These are phyloP conservation scores for Mycena citricolor DNA, from an alignment of 1,284 basidiomycete species.

Conservation along the genomic window DNA sequence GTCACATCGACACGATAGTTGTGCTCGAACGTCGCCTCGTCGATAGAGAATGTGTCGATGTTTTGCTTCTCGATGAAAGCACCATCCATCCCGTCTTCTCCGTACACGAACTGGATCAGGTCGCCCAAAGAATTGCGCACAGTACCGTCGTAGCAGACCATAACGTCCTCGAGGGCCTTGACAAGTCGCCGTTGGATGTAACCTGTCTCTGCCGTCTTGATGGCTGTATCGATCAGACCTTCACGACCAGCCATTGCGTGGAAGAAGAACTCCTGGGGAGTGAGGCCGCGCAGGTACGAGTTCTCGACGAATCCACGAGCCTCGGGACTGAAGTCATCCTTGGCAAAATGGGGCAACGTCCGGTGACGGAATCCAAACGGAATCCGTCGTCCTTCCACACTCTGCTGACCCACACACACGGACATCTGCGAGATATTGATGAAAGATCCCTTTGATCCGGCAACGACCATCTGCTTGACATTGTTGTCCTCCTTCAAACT, in stretches of 20 bases:
- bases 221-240: slow-evolving; percentile 98
- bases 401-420: slow-evolving; percentile 98
- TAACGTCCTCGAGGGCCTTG: slow-evolving; percentile 97
- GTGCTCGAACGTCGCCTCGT: slow-evolving; percentile 83
- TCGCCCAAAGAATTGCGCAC: slow-evolving; percentile 96
- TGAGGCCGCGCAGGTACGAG: slow-evolving; percentile 96
- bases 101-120: slow-evolving; percentile 95
- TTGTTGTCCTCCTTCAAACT: slow-evolving; percentile 98
- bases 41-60: slow-evolving; percentile 86
- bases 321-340: slow-evolving; percentile 98
- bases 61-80: slow-evolving; percentile 96
- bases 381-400: slow-evolving; percentile 97
- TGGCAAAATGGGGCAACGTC: slow-evolving; percentile 95
- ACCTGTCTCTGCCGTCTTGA: slow-evolving; percentile 99
- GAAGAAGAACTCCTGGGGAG: slow-evolving; percentile 99
- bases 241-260: slow-evolving; percentile 99
- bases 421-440: slow-evolving; percentile 99
- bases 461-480: slow-evolving; percentile 99
- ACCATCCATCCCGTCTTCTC: slow-evolving; percentile 99
- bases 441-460: slow-evolving; percentile 97
- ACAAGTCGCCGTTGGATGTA: slow-evolving; percentile 98
- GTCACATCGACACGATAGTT: slow-evolving; percentile 94
- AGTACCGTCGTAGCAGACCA: slow-evolving; percentile 97
- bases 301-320: slow-evolving; percentile 99
- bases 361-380: slow-evolving; percentile 98